phyloP scores from a whole-genome alignment of 495 filamentous ascomycete genomes.

The Hypoxylon cercidicola region DNA sequence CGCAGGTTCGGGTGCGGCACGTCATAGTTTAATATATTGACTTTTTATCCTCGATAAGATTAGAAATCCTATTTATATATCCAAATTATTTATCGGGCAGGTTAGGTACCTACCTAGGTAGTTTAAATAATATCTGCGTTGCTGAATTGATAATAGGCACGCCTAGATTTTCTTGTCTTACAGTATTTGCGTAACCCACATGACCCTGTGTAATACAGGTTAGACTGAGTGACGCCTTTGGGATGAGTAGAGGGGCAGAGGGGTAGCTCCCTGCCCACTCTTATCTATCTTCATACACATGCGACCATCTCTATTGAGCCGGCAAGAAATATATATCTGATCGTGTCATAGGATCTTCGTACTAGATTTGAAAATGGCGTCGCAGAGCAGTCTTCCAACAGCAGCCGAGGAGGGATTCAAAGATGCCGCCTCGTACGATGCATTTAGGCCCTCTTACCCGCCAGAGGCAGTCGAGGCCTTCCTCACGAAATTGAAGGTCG shows the following conservation, averaged over 20 bases:
- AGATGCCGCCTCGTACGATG: conserved; percentile 66
- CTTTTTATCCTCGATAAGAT: background rate
- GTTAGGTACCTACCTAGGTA: background rate
- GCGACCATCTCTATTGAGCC: background rate
- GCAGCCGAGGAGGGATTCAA: conserved; percentile 62
- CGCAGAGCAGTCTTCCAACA: conserved; percentile 37
- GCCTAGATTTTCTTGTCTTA: background rate
- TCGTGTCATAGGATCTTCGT: background rate
- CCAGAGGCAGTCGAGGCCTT: conserved; percentile 63
- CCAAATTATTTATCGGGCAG: too few relatives aligned
- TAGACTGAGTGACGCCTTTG: too few relatives aligned
- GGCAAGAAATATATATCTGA: too few relatives aligned
- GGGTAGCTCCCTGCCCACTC: too few relatives aligned
- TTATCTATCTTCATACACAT: too few relatives aligned
- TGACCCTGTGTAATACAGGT: background rate
- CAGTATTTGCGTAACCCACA: background rate
- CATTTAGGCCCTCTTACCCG: conserved; percentile 70
- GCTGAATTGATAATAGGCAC: too few relatives aligned
- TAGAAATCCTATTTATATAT: background rate
- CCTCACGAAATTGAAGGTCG: conserved; percentile 58
- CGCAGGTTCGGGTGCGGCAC: too few relatives aligned
- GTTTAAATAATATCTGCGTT: too few relatives aligned
- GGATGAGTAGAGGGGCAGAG: too few relatives aligned
- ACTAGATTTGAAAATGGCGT: conserved; percentile 28
- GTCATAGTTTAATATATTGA: too few relatives aligned